Evolutionary conservation across 345 rosid genomes (phyloP).

Genomic region (Lepidium aucheri): DNA sequence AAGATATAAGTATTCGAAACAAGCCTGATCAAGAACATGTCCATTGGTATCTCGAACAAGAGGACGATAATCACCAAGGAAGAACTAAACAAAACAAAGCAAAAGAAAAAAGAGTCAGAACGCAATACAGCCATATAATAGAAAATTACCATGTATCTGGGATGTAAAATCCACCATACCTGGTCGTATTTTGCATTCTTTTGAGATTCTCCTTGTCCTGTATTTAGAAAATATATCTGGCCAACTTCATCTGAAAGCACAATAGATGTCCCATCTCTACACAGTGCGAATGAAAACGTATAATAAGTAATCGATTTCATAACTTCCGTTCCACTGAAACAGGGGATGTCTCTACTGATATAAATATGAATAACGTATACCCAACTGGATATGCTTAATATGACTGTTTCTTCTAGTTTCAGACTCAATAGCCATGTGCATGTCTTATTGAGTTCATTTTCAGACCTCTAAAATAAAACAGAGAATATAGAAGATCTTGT

Average conservation of each 20-base stretch:
- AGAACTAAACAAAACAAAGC: conserved; percentile 52
- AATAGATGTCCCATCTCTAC: conserved; percentile 96
- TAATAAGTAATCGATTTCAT: neutral
- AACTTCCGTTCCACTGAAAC: conserved; percentile 3
- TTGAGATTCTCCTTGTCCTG: conserved; percentile 98
- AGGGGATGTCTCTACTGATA: neutral
- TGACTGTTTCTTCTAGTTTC: conserved; percentile 10
- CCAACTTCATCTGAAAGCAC: conserved; percentile 99
- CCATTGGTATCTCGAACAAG: conserved; percentile 76
- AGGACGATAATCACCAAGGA: conserved; percentile 99
- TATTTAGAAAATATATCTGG: conserved; percentile 83
- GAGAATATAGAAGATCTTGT: conserved; percentile 3
- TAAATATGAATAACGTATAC: too few species aligned
- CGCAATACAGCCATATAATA: conserved; percentile 3
- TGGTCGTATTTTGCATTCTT: conserved; percentile 93
- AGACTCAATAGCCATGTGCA: conserved; percentile 5
- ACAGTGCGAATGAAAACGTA: conserved; percentile 1
- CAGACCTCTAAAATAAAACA: neutral
- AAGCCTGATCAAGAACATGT: conserved; percentile 93
- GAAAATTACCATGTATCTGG: conserved; percentile 11
- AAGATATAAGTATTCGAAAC: conserved; percentile 20
- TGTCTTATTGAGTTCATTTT: conserved; percentile 1
- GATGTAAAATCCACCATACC: conserved; percentile 38
- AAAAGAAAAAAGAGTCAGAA: conserved; percentile 13
- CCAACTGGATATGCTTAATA: conserved; percentile 8